Evolutionary conservation across 441 rosid species (phyloP), one percentile per base, ranked within the genome.

Genomic region (Brassica balearica): DNA sequence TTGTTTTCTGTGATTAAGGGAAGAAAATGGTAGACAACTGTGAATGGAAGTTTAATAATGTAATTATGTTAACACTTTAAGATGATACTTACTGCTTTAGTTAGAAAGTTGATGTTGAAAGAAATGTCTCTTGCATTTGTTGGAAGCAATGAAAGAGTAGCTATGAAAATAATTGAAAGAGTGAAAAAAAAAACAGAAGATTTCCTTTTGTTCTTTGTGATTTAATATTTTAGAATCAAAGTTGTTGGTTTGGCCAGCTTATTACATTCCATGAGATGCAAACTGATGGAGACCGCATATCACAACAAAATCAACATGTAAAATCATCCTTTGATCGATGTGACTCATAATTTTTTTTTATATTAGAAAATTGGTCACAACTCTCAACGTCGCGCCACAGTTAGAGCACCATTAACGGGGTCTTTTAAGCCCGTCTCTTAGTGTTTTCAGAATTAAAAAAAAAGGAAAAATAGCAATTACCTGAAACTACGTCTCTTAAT

Each of bases 231-330:
- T 17, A 56, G 11, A 56, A 56, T 56, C 12, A 19, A 56, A 19
- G 22, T 56, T 53, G 59, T 53, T 53, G 61, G 25, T 19, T 8
- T 56, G 61, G 61, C 8, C 10, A 3, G 12, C 61, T 19, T 56
- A 56, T 19, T 56, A 56, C 61, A 56, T 56, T 56, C 61, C 61
- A 56, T 8, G 25, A 17, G 61, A 56, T 56, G 23, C 25, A 19
- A 56, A 8, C 61, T 56, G 61, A 56, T 56, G 20, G 61, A 56
- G 61, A 56, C 61, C 12, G 25, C 61, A 56, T 19, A 56, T 19
- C 25, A 11, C 61, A 56, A 56, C 25, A 8, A 17, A 53, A 15
- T 15, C 9, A 53, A 53, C 59, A 4, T 53, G 59, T 53, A 53
- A 53, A 53, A 53, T n/a, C 53, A 10, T 43, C 59, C 1, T 53